These are phyloP conservation scores for Scleromitrula shiraiana DNA, from an alignment of 2,329 filamentous ascomycete genomes.

Conservation along the genomic window DNA sequence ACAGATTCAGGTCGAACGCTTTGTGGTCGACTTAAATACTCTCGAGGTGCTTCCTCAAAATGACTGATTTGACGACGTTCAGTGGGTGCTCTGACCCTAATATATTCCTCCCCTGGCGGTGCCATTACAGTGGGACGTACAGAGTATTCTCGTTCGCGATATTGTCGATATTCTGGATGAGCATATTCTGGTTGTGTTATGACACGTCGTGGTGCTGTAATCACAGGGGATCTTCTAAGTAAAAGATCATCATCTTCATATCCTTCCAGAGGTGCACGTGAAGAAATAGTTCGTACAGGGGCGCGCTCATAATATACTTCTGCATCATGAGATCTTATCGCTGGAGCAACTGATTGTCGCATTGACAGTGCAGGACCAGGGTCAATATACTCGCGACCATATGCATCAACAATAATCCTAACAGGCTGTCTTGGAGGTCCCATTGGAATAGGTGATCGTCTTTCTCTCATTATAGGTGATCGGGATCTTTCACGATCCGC, in stretches of 20 bases:
- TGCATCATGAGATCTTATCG: slow-evolving; percentile 35
- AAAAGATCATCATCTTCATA: slow-evolving; percentile 27
- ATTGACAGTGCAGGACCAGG: slow-evolving; percentile 38
- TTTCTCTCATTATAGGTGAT: slow-evolving; percentile 39
- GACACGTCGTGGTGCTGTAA: slow-evolving; percentile 44
- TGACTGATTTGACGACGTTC: slow-evolving; percentile 26
- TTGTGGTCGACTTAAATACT: slow-evolving; percentile 38
- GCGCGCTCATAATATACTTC: slow-evolving; percentile 59
- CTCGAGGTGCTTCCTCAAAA: slow-evolving; percentile 41
- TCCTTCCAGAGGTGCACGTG: slow-evolving; percentile 21
- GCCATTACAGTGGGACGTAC: slow-evolving; percentile 34
- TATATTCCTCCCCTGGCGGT: slow-evolving; percentile 31
- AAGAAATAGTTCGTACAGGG: slow-evolving; percentile 23
- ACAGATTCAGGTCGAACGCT: slow-evolving; percentile 48
- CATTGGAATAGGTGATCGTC: slow-evolving; percentile 39
- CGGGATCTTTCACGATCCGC: slow-evolving; percentile 41
- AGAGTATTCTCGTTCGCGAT: slow-evolving; percentile 51
- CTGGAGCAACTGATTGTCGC: slow-evolving; percentile 46
- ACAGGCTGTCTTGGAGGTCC: slow-evolving; percentile 42
- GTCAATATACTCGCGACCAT: slow-evolving; percentile 71
- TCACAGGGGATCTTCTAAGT: slow-evolving; percentile 46
- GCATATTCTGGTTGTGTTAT: slow-evolving; percentile 56
- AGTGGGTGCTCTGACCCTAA: slow-evolving; percentile 35
- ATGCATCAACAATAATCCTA: slow-evolving; percentile 73
- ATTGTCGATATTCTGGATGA: slow-evolving; percentile 39